Conservation (phyloP, 805 yeast genomes). For the Ogataea nitratoaversa region DNA sequence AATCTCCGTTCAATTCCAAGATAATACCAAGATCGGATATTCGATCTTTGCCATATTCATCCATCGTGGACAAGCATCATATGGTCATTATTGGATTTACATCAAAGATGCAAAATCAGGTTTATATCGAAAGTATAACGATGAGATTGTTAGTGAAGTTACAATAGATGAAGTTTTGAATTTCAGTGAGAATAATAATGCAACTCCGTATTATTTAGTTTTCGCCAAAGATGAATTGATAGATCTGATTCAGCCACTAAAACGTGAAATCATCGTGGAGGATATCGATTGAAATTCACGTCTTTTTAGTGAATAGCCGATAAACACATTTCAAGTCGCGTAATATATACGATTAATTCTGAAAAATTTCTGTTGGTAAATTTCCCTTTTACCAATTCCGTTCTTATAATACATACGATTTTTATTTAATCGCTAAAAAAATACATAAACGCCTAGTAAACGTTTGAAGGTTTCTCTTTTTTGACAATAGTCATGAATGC, state of each 20-base stretch:
- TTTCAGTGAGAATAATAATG: slow-evolving; percentile 65
- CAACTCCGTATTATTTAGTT: slow-evolving; percentile 91
- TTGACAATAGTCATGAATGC: slow-evolving; percentile 31
- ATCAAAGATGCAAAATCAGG: slow-evolving; percentile 68
- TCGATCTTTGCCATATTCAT: slow-evolving; percentile 87
- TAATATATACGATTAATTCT: too few relatives aligned
- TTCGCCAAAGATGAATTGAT: slow-evolving; percentile 65
- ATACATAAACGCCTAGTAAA: too few relatives aligned
- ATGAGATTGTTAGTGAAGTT: slow-evolving; percentile 88
- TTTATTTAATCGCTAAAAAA: too few relatives aligned
- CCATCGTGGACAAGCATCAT: slow-evolving; percentile 92
- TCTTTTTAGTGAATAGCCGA: too few relatives aligned
- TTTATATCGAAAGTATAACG: slow-evolving; percentile 86
- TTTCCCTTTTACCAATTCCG: too few relatives aligned
- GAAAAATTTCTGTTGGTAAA: too few relatives aligned
- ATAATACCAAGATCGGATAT: slow-evolving; percentile 64
- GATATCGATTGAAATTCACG: too few relatives aligned
- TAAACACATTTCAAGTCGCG: too few relatives aligned
- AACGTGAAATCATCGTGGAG: slow-evolving; percentile 35
- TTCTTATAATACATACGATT: too few relatives aligned
- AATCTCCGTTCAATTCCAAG: slow-evolving; percentile 58
- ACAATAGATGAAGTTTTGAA: slow-evolving; percentile 62
- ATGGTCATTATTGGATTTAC: slow-evolving; percentile 97
- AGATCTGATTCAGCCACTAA: slow-evolving; percentile 60
- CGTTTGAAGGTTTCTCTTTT: not conserved